phyloP scores from a whole-genome alignment of 352 stramenopile species.

The Globisporangium middletonii region DNA sequence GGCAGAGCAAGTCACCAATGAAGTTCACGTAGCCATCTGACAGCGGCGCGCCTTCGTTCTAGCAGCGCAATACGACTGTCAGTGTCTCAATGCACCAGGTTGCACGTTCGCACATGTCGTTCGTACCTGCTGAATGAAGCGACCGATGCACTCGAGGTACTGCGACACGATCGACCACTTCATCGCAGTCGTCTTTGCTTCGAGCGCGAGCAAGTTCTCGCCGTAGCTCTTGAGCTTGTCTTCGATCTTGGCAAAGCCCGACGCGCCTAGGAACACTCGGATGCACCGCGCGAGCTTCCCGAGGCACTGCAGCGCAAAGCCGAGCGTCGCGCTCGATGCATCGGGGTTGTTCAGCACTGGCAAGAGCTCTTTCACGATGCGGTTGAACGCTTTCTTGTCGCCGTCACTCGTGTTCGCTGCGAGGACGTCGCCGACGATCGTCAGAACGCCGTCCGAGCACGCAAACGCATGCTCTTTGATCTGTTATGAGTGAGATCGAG shows the following conservation, averaged over 20 bases:
- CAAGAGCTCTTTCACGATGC: slow-evolving; percentile 67
- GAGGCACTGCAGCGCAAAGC: slow-evolving; percentile 55
- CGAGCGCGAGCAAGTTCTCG: slow-evolving; percentile 58
- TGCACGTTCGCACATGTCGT: neutral
- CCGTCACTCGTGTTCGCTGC: slow-evolving; percentile 31
- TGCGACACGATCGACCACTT: slow-evolving; percentile 54
- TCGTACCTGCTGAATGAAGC: slow-evolving; percentile 50
- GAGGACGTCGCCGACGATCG: slow-evolving; percentile 34
- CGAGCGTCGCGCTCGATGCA: slow-evolving; percentile 23
- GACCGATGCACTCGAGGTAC: slow-evolving; percentile 49
- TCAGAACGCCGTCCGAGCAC: slow-evolving; percentile 39
- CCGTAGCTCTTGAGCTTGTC: slow-evolving; percentile 58
- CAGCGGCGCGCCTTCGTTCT: slow-evolving; percentile 22
- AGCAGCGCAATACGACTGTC: neutral
- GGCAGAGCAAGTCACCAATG: slow-evolving; percentile 47
- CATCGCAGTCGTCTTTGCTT: slow-evolving; percentile 37
- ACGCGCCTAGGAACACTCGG: slow-evolving; percentile 40
- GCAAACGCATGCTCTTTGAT: slow-evolving; percentile 62
- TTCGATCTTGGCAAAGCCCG: slow-evolving; percentile 60
- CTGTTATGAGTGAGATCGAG: slow-evolving; percentile 18
- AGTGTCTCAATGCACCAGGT: too few species aligned
- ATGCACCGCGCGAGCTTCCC: slow-evolving; percentile 40
- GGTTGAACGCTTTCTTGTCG: slow-evolving; percentile 65
- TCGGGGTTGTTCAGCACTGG: slow-evolving; percentile 46
- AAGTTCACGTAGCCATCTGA: slow-evolving; percentile 48